These are phyloP conservation scores for Scolecobasidium constrictum DNA, from an alignment of 2,329 filamentous ascomycete genomes.

Conservation along the genomic window DNA sequence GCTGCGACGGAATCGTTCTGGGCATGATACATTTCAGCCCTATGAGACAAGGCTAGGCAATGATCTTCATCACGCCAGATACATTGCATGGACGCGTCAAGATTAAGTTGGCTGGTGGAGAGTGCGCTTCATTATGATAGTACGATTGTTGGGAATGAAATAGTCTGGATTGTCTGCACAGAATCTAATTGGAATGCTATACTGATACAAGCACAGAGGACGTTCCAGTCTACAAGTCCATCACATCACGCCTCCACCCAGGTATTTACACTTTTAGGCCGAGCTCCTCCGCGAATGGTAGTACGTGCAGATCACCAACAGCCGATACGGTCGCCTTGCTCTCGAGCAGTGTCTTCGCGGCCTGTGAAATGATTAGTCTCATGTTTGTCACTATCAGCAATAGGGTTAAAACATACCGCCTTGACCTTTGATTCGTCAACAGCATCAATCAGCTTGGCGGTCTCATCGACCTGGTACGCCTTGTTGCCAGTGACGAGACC, in stretches of 20 bases:
- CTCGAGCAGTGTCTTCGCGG: constrained; percentile 77
- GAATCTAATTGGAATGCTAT: too few species aligned
- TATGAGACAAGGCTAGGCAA: too few species aligned
- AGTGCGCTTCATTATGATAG: too few species aligned
- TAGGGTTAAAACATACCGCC: constrained; percentile 49
- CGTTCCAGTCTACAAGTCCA: too few species aligned
- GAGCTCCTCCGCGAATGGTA: constrained; percentile 90
- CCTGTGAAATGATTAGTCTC: constrained; percentile 39
- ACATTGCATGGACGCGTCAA: too few species aligned
- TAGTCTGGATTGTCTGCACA: too few species aligned
- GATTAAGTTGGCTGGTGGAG: too few species aligned
- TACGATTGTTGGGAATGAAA: too few species aligned
- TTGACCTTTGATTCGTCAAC: constrained; percentile 80
- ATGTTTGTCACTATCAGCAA: background rate
- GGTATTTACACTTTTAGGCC: constrained; percentile 86
- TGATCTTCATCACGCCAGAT: too few species aligned
- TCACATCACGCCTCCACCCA: too few species aligned
- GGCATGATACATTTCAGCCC: too few species aligned
- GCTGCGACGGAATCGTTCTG: background rate
- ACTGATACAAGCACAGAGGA: too few species aligned
- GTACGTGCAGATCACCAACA: constrained; percentile 81
- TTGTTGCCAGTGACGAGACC: constrained; percentile 73
- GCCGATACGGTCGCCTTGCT: constrained; percentile 81
- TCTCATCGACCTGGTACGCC: constrained; percentile 71
- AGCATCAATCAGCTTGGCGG: constrained; percentile 66